A percentile compares a stretch with the other conserved stretches of the same genome.
phyloP scores from a whole-genome alignment of 2,329 filamentous ascomycete genomes.

The Beauveria varroae region DNA sequence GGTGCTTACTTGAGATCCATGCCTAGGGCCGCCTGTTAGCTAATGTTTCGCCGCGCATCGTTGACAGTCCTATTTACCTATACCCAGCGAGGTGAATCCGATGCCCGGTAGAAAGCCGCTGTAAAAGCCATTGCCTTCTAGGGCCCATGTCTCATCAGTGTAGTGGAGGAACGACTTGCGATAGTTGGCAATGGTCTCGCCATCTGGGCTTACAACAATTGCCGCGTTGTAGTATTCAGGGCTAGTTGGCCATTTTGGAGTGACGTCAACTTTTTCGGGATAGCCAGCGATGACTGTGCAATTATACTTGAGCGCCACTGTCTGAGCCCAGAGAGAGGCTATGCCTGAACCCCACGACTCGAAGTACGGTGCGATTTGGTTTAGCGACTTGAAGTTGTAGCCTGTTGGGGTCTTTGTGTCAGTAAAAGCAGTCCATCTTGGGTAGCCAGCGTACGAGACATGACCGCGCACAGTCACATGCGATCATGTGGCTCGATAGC shows the following conservation, averaged over 20 bases:
- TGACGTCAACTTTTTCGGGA: conserved; percentile 57
- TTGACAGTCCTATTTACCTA: conserved; percentile 27
- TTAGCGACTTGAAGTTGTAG: conserved; percentile 68
- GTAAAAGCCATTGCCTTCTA: conserved; percentile 45
- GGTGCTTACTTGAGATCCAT: conserved; percentile 44
- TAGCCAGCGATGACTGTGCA: conserved; percentile 68
- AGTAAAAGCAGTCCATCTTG: no score
- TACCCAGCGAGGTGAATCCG: conserved; percentile 40
- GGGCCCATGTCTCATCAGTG: conserved; percentile 51
- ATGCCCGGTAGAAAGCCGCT: conserved; percentile 32
- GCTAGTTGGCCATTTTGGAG: conserved; percentile 39
- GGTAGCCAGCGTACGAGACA: no score
- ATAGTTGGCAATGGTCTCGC: conserved; percentile 54
- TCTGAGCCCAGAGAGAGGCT: conserved; percentile 63
- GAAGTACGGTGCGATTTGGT: conserved; percentile 60
- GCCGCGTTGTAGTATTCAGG: conserved; percentile 49
- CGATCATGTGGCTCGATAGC: no score
- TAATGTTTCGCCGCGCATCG: no score
- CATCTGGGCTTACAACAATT: conserved; percentile 49
- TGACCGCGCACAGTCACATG: no score
- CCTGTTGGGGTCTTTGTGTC: conserved; percentile 28
- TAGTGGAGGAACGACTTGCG: conserved; percentile 50
- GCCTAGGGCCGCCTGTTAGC: conserved; percentile 15
- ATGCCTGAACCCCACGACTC: conserved; percentile 60
- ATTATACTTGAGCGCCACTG: conserved; percentile 55